Percentiles rank a stretch among this genome's conserved stretches.
Evolutionary conservation across 2,329 filamentous ascomycete genomes (phyloP).

Genomic region (Penicillium sp.): DNA sequence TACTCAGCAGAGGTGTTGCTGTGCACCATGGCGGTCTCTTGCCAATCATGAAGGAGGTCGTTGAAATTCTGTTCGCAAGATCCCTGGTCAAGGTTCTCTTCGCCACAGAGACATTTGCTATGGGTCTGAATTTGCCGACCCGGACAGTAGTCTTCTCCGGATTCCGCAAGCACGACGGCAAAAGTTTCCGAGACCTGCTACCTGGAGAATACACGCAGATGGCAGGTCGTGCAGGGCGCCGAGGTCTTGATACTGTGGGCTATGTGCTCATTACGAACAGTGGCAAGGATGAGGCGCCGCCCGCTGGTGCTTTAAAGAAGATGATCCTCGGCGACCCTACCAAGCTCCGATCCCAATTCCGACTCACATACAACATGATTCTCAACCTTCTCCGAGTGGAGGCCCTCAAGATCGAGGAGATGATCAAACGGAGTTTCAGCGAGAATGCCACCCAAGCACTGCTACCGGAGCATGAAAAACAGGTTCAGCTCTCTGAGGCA

Average conservation of each 20-base stretch:
- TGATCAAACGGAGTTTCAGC: conserved; percentile 99
- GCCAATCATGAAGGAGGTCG: conserved; percentile 96
- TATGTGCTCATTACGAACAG: conserved; percentile 89
- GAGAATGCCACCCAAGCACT: conserved; percentile 96
- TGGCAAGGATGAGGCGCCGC: conserved; percentile 83
- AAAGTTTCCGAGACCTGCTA: conserved; percentile 84
- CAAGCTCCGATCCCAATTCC: conserved; percentile 93
- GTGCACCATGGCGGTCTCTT: conserved; percentile 94
- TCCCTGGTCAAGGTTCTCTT: conserved; percentile 96
- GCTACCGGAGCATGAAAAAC: conserved; percentile 92
- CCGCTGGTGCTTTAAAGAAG: conserved; percentile 76
- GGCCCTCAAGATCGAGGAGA: conserved; percentile 97
- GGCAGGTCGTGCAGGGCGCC: conserved; percentile 90
- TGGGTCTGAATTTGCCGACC: conserved; percentile 95
- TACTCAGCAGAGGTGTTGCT: conserved; percentile 84
- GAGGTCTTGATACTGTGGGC: conserved; percentile 89
- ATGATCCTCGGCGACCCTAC: conserved; percentile 97
- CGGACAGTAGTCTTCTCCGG: conserved; percentile 97
- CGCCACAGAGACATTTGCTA: conserved; percentile 97
- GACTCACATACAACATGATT: conserved; percentile 99
- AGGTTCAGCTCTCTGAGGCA: conserved; percentile 87
- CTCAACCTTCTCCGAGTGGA: conserved; percentile 92
- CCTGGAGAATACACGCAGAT: conserved; percentile 99
- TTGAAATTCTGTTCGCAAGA: conserved; percentile 94
- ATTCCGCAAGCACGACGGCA: conserved; percentile 93